Evolutionary conservation across 2,329 filamentous ascomycete species (phyloP).

Genomic region (Exophiala aquamarina): DNA sequence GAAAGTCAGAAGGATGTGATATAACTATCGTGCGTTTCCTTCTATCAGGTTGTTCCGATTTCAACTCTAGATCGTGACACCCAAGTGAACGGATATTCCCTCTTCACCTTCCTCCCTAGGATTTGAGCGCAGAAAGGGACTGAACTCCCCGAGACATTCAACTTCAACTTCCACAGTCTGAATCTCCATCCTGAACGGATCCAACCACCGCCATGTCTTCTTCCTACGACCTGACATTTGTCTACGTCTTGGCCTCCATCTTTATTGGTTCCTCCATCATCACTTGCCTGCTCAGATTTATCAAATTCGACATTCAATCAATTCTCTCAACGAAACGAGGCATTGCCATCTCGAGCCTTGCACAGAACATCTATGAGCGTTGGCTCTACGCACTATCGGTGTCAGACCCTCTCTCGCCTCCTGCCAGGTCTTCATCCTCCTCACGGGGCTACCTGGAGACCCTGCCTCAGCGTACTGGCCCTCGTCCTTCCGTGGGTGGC

Average conservation of each 20-base stretch:
- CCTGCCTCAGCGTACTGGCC: slow-evolving; percentile 13
- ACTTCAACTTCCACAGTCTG: no score
- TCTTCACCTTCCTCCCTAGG: no score
- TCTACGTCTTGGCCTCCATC: slow-evolving; percentile 17
- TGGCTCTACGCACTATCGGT: slow-evolving; percentile 13
- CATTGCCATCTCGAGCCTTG: background rate
- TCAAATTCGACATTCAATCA: slow-evolving; percentile 14
- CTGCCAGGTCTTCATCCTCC: slow-evolving; percentile 1
- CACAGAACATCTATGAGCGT: slow-evolving; percentile 5
- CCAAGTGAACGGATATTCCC: no score
- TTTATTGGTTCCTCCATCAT: slow-evolving; percentile 12
- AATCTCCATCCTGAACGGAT: no score
- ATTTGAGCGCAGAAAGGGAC: no score
- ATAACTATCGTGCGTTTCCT: no score
- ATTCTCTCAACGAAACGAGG: slow-evolving; percentile 15
- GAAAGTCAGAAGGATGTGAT: no score
- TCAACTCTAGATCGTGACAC: no score
- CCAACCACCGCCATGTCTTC: slow-evolving; percentile 2
- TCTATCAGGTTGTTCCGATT: no score
- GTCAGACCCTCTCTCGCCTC: slow-evolving; percentile 14
- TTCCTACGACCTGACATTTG: slow-evolving; percentile 3
- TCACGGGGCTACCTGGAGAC: slow-evolving; percentile 21
- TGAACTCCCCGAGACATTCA: no score
- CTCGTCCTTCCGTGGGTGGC: slow-evolving; percentile 16
- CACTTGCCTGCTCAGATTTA: slow-evolving; percentile 15